A percentile compares a stretch with the other conserved stretches of the same genome.
These are phyloP conservation scores for Drechslerella dactyloides DNA, from an alignment of 2,329 filamentous ascomycete genomes.

Conservation along the genomic window DNA sequence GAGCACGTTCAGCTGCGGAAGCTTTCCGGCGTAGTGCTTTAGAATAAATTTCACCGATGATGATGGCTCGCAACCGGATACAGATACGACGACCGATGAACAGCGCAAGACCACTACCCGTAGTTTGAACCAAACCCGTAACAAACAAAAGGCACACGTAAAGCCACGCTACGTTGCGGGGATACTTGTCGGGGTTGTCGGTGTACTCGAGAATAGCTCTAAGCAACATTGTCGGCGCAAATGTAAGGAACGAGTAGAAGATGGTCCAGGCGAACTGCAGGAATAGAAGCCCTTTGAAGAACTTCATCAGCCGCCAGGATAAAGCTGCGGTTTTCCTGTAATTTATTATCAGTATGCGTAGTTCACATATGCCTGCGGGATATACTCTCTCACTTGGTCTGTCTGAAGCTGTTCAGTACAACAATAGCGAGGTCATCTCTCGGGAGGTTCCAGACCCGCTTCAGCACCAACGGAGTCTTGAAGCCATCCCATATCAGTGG, in stretches of 20 bases:
- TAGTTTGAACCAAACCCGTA: conserved; percentile 79
- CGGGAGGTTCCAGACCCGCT: conserved; percentile 88
- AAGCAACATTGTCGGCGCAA: conserved; percentile 86
- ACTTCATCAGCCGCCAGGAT: conserved; percentile 79
- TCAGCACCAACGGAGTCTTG: conserved; percentile 79
- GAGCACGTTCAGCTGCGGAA: conserved; percentile 75
- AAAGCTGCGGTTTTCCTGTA: conserved; percentile 73
- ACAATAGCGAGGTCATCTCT: conserved; percentile 84
- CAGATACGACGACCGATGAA: conserved; percentile 95
- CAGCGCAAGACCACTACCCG: conserved; percentile 82
- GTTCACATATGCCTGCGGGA: neutral
- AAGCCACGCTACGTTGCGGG: conserved; percentile 89
- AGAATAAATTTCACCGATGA: conserved; percentile 95
- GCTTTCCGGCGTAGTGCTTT: conserved; percentile 93
- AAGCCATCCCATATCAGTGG: conserved; percentile 87
- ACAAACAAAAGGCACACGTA: conserved; percentile 89
- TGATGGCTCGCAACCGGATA: conserved; percentile 88
- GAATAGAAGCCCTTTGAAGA: conserved; percentile 78
- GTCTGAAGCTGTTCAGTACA: conserved; percentile 81
- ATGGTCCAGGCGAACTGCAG: conserved; percentile 81
- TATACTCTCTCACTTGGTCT: conserved; percentile 65
- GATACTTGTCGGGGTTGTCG: conserved; percentile 77
- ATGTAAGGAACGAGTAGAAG: conserved; percentile 81
- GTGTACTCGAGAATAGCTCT: conserved; percentile 92
- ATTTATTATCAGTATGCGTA: conserved; percentile 1